Evolutionary conservation across 106 monocot species (phyloP), one percentile per base, ranked within the genome.

Genomic region (Cymbidium sinense): DNA sequence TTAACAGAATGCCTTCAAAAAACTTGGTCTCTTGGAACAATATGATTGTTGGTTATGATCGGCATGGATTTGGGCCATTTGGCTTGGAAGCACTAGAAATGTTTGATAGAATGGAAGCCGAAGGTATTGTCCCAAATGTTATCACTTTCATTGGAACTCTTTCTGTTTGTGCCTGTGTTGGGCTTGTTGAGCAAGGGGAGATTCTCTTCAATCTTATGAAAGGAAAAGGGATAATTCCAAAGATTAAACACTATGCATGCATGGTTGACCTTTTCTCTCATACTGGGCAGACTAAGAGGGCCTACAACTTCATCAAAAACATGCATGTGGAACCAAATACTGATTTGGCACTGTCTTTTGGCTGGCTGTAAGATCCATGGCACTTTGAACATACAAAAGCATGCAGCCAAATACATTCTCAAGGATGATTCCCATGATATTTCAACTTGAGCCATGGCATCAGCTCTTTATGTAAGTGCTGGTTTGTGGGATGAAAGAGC

Each of bases 261-360:
- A 81, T 85, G 84, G 77, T 85, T 18, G 84, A 85, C 74, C 77
- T 85, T n/a, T n/a, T 11, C 77, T 78, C 81, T 5, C 70, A 81
- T 29, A 44, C 75, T 29, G 81, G 85, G 27, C 29, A 55, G 51
- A 78, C 74, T 28, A 54, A 55, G 23, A 65, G 19, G 50, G 85
- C 85, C 1, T 78, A 85, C 78, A 80, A 81, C 1, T 58, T 85
- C 15, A 77, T 85, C 73, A 73, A 50, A 52, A 62, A 52, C 13
- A 81, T 85, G 81, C 84, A 80, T n/a, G 44, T 84, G 43, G 41
- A 72, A 70, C 76, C 84, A 36, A 76, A 80, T 80, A 54, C 67
- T 70, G 70, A 80, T 80, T 27, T 84, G 84, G 84, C 84, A 76
- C 10, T 70, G 70, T 72, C 76, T 84, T 21, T 43, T 84, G 62